Conservation (phyloP, 768 basidiomycete genomes). For the Tricholomella constricta region DNA sequence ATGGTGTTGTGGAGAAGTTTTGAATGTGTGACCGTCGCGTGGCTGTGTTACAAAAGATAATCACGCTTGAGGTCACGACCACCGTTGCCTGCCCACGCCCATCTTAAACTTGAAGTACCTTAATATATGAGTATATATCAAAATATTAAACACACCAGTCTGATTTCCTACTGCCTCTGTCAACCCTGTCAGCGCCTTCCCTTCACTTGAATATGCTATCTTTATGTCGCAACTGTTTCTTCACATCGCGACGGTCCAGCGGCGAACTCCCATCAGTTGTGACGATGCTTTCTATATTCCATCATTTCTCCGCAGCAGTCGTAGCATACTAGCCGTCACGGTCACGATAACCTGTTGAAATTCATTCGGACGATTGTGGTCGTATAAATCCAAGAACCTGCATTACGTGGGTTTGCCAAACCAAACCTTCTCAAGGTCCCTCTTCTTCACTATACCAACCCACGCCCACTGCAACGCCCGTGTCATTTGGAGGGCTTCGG, state of each 20-base stretch:
- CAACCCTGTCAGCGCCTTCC: neutral
- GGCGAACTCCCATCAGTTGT: neutral
- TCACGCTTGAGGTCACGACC: neutral
- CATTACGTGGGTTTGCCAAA: neutral
- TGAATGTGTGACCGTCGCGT: constrained; percentile 19
- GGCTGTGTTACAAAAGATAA: constrained; percentile 18
- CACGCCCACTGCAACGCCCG: neutral
- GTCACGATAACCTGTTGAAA: no score
- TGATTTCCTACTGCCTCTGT: neutral
- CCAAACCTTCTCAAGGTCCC: neutral
- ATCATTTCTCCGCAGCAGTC: neutral
- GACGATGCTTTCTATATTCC: no score
- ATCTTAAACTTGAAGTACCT: no score
- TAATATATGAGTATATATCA: no score
- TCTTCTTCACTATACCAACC: no score
- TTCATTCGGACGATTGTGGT: no score
- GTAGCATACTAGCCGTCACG: neutral
- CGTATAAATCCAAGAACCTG: no score
- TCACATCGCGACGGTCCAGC: neutral
- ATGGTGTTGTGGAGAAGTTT: constrained; percentile 14
- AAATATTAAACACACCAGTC: neutral
- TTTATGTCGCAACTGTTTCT: neutral
- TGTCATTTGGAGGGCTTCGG: neutral
- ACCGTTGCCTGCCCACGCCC: neutral
- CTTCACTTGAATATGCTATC: neutral